Base-by-base conservation (phyloP, 2,329 filamentous ascomycete genomes). In the Aspergillus versicolor region DNA sequence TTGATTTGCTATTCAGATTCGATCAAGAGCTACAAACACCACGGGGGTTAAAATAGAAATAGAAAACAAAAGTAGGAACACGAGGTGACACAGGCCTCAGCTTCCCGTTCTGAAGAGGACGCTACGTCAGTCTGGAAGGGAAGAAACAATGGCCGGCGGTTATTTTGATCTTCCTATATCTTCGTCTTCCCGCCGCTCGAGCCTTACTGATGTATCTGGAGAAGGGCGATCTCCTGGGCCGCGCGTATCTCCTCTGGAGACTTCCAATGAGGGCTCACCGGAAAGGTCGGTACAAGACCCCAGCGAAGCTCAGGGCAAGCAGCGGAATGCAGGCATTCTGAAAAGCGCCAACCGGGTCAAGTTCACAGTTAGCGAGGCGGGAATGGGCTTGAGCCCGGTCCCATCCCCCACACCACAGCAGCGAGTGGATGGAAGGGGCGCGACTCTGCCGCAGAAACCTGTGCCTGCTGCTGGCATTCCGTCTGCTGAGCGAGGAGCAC, bases 321-420 rank as follows among this genome's bases (percentile, higher is more conserved):
- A 66, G 61, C 65, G 68, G 72, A 75, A 74, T 75, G 72, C 67
- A 64, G 67, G 71, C 58, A 73, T 72, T 69, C 66, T 68, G 43
- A 70, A 67, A 54, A 65, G 51, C 61, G 61, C 72, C 59, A 75
- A 73, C 68, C 69, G 68, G 52, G 64, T 72, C 57, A 70, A 73
- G 49, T 70, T 70, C 58, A 70, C 65, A 15, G 64, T 65, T 45
- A 65, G 63, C 44, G 64, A 67, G 52, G 59, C 62, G 38, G 65
- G 66, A 46, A 44, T 54, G 41, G 56, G 59, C 47, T 60, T 65
- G 24, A 56, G 53, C 44, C 57, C 62, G 34, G 54, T 41, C 30
- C 63, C 61, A 62, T 63, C 65, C 62, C 62, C 65, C 49, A 63
- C 64, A 64, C 65, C 63, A 62, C 67, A 70, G 52, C 54, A 60